A percentile compares a stretch with the other conserved stretches of the same genome.
These are phyloP conservation scores for Scheffersomyces illinoinensis DNA, from an alignment of 1,139 yeast species.

Conservation along the genomic window DNA sequence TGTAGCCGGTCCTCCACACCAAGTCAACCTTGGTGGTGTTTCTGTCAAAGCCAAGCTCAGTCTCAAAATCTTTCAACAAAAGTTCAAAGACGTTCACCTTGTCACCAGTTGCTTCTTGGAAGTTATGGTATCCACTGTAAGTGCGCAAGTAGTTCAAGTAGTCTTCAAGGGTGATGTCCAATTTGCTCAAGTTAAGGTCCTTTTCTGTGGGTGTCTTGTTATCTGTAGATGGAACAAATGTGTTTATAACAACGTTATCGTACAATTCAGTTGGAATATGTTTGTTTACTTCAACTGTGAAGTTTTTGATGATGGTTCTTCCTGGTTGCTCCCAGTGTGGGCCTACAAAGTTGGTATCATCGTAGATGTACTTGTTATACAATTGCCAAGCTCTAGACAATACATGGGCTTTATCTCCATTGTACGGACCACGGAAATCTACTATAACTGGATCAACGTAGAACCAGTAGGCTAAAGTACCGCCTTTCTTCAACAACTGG, in stretches of 20 bases:
- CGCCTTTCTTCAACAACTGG: conserved; percentile 35
- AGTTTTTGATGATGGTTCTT: conserved; percentile 30
- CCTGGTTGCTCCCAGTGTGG: conserved; percentile 52
- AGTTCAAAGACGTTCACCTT: conserved; percentile 20
- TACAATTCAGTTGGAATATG: conserved; percentile 32
- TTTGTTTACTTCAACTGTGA: conserved; percentile 28
- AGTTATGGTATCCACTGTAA: conserved; percentile 40
- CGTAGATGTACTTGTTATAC: conserved; percentile 37
- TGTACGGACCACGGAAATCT: conserved; percentile 22
- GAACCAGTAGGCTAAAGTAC: conserved; percentile 45
- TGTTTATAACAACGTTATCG: conserved; percentile 26
- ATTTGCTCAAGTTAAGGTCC: conserved; percentile 27
- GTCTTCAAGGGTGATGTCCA: conserved; percentile 22
- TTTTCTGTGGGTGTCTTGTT: conserved; percentile 13
- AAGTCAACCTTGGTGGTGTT: conserved; percentile 30
- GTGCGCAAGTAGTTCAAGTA: conserved; percentile 35
- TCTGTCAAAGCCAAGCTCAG: conserved; percentile 32
- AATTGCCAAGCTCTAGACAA: conserved; percentile 24
- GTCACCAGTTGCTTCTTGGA: conserved; percentile 28
- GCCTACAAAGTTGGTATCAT: conserved; percentile 37
- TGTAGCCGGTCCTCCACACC: conserved; percentile 45
- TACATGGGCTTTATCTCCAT: conserved; percentile 17
- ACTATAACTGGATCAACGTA: conserved; percentile 43
- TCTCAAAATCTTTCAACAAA: conserved; percentile 25
- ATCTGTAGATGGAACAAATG: conserved; percentile 21